Conservation (phyloP, 768 basidiomycete genomes). For the Boletus rubescentipes region DNA sequence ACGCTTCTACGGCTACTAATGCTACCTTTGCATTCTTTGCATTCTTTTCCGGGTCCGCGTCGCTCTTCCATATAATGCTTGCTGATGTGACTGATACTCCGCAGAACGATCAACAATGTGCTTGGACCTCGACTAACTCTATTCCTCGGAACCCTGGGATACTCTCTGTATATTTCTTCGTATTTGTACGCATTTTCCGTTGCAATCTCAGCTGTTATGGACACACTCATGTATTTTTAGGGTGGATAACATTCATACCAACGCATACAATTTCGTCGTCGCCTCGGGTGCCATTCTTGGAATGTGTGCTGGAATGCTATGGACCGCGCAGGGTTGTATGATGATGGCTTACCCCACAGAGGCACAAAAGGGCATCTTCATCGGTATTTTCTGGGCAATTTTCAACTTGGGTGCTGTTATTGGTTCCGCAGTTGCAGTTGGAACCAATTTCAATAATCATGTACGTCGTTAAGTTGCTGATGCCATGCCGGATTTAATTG, state of each 20-base stretch:
- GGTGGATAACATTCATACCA: constrained; percentile 65
- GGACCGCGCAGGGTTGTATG: constrained; percentile 84
- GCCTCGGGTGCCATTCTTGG: constrained; percentile 73
- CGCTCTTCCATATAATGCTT: neutral
- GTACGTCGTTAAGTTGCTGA: constrained; percentile 36
- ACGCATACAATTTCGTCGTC: constrained; percentile 63
- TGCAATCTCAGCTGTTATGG: neutral
- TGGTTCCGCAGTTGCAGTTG: constrained; percentile 73
- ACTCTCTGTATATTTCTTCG: constrained; percentile 72
- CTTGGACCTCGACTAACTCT: constrained; percentile 77
- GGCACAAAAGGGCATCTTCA: constrained; percentile 70
- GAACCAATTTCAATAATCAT: constrained; percentile 61
- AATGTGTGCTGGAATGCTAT: constrained; percentile 67
- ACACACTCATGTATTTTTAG: constrained; percentile 35
- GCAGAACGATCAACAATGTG: constrained; percentile 75
- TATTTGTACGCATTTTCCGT: constrained; percentile 53
- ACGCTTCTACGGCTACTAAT: constrained; percentile 70
- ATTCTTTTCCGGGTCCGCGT: constrained; percentile 68
- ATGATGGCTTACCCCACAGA: constrained; percentile 87
- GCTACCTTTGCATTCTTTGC: constrained; percentile 58
- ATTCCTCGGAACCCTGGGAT: constrained; percentile 70
- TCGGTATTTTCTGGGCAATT: constrained; percentile 81
- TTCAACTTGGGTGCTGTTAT: constrained; percentile 84
- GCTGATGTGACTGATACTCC: neutral
- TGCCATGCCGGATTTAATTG: neutral